Evolutionary conservation across 768 basidiomycete genomes (phyloP).

Genomic region (Tylopilus sp.): DNA sequence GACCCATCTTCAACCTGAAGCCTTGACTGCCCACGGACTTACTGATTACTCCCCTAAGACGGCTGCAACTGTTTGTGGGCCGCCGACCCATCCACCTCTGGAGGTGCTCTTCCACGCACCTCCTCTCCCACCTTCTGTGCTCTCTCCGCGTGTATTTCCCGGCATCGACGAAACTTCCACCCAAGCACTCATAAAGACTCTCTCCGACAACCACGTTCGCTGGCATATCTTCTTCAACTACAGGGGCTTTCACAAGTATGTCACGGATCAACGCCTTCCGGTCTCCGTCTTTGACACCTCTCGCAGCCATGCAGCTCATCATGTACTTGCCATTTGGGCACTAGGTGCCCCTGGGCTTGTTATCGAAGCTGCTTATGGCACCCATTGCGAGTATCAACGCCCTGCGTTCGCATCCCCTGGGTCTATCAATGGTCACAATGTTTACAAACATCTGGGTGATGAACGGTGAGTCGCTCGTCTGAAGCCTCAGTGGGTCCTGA

Average conservation of each 20-base stretch:
- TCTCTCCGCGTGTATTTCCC: conserved; percentile 35
- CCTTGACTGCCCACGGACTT: conserved; percentile 21
- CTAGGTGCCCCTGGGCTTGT: conserved; percentile 49
- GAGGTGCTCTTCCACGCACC: conserved; percentile 23
- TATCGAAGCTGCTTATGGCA: conserved; percentile 41
- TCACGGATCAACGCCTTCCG: neutral
- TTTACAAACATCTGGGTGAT: conserved; percentile 55
- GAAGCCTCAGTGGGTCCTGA: neutral
- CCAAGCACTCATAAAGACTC: conserved; percentile 34
- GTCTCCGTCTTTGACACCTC: conserved; percentile 19
- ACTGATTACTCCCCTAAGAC: conserved; percentile 18
- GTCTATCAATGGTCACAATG: conserved; percentile 36
- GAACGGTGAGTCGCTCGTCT: conserved; percentile 37
- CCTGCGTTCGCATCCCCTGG: conserved; percentile 32
- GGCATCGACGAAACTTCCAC: conserved; percentile 38
- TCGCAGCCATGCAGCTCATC: conserved; percentile 54
- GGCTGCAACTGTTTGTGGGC: conserved; percentile 10
- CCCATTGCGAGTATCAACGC: conserved; percentile 37
- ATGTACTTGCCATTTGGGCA: conserved; percentile 54
- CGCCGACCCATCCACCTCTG: conserved; percentile 9
- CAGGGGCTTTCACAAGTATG: conserved; percentile 32
- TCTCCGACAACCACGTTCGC: conserved; percentile 51
- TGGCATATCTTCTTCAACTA: conserved; percentile 55
- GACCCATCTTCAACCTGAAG: conserved; percentile 16
- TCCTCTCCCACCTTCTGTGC: conserved; percentile 25